Percentiles rank a stretch among this genome's conserved stretches.
phyloP scores from a whole-genome alignment of 805 yeast species.

The Kuraishia piskuri region DNA sequence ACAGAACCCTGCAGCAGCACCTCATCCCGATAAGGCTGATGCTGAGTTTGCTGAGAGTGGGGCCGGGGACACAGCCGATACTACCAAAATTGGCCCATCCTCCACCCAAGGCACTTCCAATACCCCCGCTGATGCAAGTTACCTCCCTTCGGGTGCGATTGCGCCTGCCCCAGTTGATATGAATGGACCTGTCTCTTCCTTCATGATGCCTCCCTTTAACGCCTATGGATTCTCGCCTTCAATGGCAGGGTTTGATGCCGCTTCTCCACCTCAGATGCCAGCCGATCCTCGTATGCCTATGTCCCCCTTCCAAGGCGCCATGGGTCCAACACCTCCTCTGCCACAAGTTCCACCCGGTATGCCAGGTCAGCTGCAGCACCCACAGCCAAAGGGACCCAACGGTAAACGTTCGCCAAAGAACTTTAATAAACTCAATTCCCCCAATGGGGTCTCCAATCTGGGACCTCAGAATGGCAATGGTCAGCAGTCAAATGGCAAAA shows the following conservation, averaged over 20 bases:
- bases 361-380: background rate
- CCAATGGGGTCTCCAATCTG: background rate
- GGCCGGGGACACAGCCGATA: background rate
- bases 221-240: constrained; percentile 31
- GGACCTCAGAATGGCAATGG: background rate
- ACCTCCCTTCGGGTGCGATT: constrained; percentile 11
- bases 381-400: constrained; percentile 3
- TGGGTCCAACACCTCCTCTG: constrained; percentile 3
- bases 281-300: background rate
- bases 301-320: constrained; percentile 2
- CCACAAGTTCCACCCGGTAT: constrained; percentile 1
- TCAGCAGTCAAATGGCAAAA: constrained; percentile 7
- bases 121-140: constrained; percentile 11
- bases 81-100: background rate
- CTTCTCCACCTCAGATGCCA: constrained; percentile 10
- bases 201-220: constrained; percentile 40
- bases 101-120: background rate
- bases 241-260: constrained; percentile 13
- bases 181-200: constrained; percentile 21
- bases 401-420: constrained; percentile 2
- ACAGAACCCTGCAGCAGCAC: background rate
- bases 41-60: background rate
- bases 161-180: constrained; percentile 3
- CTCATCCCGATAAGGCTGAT: background rate
- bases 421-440: background rate